Base-by-base conservation (phyloP, 228 moss, liverwort and hornwort species). In the Sphagnum magellanicum region DNA sequence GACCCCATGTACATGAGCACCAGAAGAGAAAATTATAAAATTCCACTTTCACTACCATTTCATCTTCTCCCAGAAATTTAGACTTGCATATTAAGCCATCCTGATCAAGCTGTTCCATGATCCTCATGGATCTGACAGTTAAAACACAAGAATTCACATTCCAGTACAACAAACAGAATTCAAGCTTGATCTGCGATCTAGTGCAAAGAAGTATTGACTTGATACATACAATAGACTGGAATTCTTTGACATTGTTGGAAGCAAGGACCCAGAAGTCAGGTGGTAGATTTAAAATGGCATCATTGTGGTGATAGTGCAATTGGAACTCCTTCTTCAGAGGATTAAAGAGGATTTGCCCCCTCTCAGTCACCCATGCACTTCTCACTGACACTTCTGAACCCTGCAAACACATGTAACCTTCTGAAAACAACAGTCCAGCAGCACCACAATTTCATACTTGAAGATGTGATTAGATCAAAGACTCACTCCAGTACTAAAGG, bases 351-450 rank as follows among this genome's bases (percentile, higher is more conserved):
- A 81, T 76, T 71, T 83, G 78, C 50, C 91, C 93, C 13, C 71
- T 73, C 65, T 81, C 68, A n/a, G 91, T 96, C 59, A 92, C 71
- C 72, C 75, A 70, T 52, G 83, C 92, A 46, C 71, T 82, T 65
- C 95, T 79, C 55, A 92, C 89, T 51, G 92, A 96, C 12, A 96
- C 92, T 68, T 96, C 96, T 14, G 92, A 92, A 52, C 92, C 96
- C 92, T 93, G 65, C 49, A 74, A 53, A 63, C 61, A 16, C 63
- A 48, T 50, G 61, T 46, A 5, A 10, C 46, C 50, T 0, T 11
- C 6, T 32, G 32, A 32, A 32, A 32, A 2, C 32, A 32, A 32
- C 32, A 32, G 32, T 32, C 32, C 3, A 0, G 32, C 32, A 32
- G 3, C 32, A 32, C 32, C 32, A 32, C 3, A 32, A 32, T 32